Evolutionary conservation across 1,139 yeast genomes (phyloP), one percentile per base, ranked within the genome.

Genomic region (Geotrichum bryndzae): DNA sequence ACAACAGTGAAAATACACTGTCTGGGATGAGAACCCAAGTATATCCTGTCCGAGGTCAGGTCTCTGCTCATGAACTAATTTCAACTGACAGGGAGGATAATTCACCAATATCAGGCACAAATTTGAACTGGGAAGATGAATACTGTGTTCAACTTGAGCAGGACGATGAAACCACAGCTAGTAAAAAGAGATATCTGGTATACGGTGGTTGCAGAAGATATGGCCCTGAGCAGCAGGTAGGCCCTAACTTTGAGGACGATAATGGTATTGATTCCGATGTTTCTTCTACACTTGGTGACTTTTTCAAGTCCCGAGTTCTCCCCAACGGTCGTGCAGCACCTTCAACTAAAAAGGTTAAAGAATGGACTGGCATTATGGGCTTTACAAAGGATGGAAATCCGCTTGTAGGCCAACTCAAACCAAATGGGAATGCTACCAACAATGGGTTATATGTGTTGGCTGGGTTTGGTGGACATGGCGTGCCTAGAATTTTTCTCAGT

Each of bases 401-500:
- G 10, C 70, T 69, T 56, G 77, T 77, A 15, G 80, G 80, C 51
- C 57, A 54, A 13, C 22, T 61, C 59, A 41, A n/a, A 2, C 6
- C 22, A n/a, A 6, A 41, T 15, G 46, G 18, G 22, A 58, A 22
- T 6, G n/a, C 46, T 18, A 1, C n/a, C 3, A 27, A 45, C n/a
- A 1, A 25, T n/a, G 51, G 35, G 18, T n/a, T 29, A 61, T n/a
- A 53, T 57, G 22, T 56, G 38, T 6, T 52, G 22, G 81, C 80
- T 5, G 83, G 83, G 0, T 80, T 77, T 68, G 74, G 76, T 31
- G 83, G 82, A 6, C 83, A 80, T 66, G 83, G 83, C 25, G 79
- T 80, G 81, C 81, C 82, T 35, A 69, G 82, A 59, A 77, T 79
- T 48, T 78, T 70, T 57, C 50, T 68, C 50, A 56, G 68, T 5